These are phyloP conservation scores for Phaeodactylum tricornutum DNA, from an alignment of 108 stramenopile species.

Conservation along the genomic window DNA sequence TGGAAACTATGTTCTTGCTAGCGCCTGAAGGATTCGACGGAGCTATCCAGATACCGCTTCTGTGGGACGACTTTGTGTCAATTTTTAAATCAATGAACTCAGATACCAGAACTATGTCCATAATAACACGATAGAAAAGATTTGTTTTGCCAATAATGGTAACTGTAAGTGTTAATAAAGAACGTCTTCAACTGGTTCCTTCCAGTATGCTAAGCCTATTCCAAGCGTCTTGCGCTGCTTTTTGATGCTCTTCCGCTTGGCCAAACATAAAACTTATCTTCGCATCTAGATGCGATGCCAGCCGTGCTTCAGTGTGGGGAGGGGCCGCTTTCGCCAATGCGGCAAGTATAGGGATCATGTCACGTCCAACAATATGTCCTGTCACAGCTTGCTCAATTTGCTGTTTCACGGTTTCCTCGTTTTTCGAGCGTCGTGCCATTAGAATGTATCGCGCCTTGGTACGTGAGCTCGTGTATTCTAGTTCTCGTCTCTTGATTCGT, in stretches of 20 bases:
- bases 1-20: slow-evolving; percentile 4
- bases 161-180: too few species aligned
- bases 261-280: slow-evolving; percentile 39
- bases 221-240: not conserved
- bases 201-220: too few species aligned
- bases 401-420: slow-evolving; percentile 52
- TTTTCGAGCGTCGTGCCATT: slow-evolving; percentile 35
- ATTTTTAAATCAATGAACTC: too few species aligned
- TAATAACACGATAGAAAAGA: too few species aligned
- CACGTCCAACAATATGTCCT: slow-evolving; percentile 35
- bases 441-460: slow-evolving; percentile 62
- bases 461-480: slow-evolving; percentile 64
- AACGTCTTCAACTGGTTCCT: too few species aligned
- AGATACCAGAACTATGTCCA: too few species aligned
- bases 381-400: slow-evolving; percentile 51
- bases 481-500: slow-evolving; percentile 66
- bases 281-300: slow-evolving; percentile 52
- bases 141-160: too few species aligned
- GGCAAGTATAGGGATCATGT: slow-evolving; percentile 36
- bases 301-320: slow-evolving; percentile 53
- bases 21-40: slow-evolving; percentile 47
- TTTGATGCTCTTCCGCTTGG: slow-evolving; percentile 29
- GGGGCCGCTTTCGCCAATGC: slow-evolving; percentile 43
- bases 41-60: slow-evolving; percentile 33
- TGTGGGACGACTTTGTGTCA: not conserved